Percentiles rank a stretch among this genome's conserved stretches.
phyloP scores from a whole-genome alignment of 164 flowering plant species.

The Echeveria elegans region DNA sequence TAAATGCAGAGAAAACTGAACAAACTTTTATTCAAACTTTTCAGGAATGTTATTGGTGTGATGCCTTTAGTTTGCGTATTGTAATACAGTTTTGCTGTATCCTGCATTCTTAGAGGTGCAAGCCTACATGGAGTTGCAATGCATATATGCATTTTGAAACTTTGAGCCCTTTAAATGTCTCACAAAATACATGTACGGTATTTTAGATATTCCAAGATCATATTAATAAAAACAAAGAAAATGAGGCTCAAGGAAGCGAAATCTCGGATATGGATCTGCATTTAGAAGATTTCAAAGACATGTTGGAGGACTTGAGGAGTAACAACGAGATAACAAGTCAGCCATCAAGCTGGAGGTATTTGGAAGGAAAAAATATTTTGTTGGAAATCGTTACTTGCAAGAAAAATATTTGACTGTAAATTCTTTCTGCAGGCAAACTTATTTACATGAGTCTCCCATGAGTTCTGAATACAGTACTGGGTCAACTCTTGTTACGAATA shows the following conservation, averaged over 20 bases:
- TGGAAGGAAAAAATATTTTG: background rate
- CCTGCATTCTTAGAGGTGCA: no score
- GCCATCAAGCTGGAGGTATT: conserved; percentile 56
- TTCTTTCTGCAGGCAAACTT: conserved; percentile 47
- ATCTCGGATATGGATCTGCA: conserved; percentile 45
- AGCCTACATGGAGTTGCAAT: no score
- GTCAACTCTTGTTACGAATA: conserved; percentile 42
- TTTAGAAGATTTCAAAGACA: conserved; percentile 49
- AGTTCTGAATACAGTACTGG: conserved; percentile 85
- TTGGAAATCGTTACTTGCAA: background rate
- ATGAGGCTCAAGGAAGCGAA: conserved; percentile 22
- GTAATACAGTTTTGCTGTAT: no score
- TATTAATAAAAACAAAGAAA: conserved; percentile 48
- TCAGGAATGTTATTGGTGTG: no score
- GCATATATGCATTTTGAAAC: background rate
- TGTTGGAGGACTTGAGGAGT: conserved; percentile 56
- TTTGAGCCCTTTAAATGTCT: background rate
- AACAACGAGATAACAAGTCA: conserved; percentile 38
- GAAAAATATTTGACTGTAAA: conserved; percentile 13
- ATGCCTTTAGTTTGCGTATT: no score
- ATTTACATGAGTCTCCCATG: conserved; percentile 59
- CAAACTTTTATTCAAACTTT: conserved; percentile 48
- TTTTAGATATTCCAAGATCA: conserved; percentile 84
- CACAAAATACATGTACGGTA: conserved; percentile 1
- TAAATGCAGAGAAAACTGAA: conserved; percentile 55